A percentile compares a stretch with the other conserved stretches of the same genome.
Conservation (phyloP, 345 rosid genomes). For the Hibiscus syriacus region DNA sequence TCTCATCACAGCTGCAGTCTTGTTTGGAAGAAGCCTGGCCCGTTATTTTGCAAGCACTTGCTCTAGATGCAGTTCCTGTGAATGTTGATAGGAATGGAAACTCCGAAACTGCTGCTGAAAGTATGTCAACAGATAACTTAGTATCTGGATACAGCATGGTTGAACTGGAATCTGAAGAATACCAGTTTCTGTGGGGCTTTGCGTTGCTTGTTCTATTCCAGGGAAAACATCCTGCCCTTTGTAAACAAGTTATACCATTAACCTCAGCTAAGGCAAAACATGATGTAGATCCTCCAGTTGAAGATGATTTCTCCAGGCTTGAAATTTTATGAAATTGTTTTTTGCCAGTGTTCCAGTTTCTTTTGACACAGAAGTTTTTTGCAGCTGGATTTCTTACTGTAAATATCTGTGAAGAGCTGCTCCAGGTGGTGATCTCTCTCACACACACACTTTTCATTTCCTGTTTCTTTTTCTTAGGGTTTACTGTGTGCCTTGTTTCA, state of each 20-base stretch:
- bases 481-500: neutral
- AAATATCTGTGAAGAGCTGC: constrained; percentile 68
- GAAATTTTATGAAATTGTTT: constrained; percentile 68
- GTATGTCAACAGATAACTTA: constrained; percentile 34
- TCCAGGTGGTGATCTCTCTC: constrained; percentile 44
- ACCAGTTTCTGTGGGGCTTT: constrained; percentile 72
- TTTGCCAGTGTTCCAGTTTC: constrained; percentile 82
- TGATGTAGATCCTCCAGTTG: constrained; percentile 37
- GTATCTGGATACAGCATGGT: constrained; percentile 89
- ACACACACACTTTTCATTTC: neutral
- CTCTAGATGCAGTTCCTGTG: constrained; percentile 85
- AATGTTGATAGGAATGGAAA: constrained; percentile 30
- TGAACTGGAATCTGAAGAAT: constrained; percentile 67
- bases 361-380: constrained; percentile 61
- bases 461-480: constrained; percentile 2
- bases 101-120: constrained; percentile 18
- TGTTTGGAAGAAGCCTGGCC: constrained; percentile 95
- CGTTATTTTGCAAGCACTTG: constrained; percentile 84
- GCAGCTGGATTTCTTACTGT: constrained; percentile 47
- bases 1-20: constrained; percentile 57
- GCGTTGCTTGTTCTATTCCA: constrained; percentile 70
- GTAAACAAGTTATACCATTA: constrained; percentile 37
- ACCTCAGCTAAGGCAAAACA: constrained; percentile 34
- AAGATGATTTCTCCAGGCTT: constrained; percentile 41
- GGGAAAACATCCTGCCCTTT: constrained; percentile 39